phyloP scores from a whole-genome alignment of 768 basidiomycete genomes.

The Rhizopogon vinicolor region DNA sequence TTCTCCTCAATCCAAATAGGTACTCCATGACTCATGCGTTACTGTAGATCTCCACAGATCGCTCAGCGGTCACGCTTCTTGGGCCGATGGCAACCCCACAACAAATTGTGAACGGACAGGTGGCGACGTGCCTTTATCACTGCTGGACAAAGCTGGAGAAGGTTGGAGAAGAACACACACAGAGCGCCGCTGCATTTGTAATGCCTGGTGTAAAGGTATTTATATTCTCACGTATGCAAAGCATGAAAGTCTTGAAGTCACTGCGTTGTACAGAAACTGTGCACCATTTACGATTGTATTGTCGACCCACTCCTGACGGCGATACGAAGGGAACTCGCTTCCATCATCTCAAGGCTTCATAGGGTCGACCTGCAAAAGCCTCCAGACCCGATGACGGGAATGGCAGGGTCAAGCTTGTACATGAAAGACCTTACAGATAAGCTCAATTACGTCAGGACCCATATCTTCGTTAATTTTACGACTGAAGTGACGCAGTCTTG shows the following conservation, averaged over 20 bases:
- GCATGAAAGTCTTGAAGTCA: neutral
- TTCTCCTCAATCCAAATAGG: neutral
- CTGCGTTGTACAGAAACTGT: slow-evolving; percentile 38
- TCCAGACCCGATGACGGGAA: slow-evolving; percentile 56
- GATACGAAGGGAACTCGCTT: slow-evolving; percentile 75
- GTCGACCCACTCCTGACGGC: slow-evolving; percentile 59
- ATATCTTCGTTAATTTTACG: slow-evolving; percentile 71
- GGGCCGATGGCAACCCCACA: slow-evolving; percentile 78
- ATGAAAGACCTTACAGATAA: slow-evolving; percentile 92
- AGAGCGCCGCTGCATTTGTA: slow-evolving; percentile 51
- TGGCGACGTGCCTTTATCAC: slow-evolving; percentile 79
- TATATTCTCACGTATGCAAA: slow-evolving; percentile 1
- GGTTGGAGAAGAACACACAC: slow-evolving; percentile 63
- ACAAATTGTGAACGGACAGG: slow-evolving; percentile 70
- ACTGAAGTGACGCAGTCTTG: slow-evolving; percentile 73
- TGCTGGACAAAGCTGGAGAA: slow-evolving; percentile 65
- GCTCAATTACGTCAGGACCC: slow-evolving; percentile 73
- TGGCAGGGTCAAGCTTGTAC: slow-evolving; percentile 62
- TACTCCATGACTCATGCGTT: slow-evolving; percentile 2
- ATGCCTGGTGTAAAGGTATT: slow-evolving; percentile 56
- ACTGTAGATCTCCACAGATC: slow-evolving; percentile 65
- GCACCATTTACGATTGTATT: slow-evolving; percentile 47
- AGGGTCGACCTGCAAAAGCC: slow-evolving; percentile 76
- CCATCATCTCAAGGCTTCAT: slow-evolving; percentile 81
- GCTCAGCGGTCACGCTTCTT: slow-evolving; percentile 67